These are phyloP conservation scores for Phytophthora pluvialis DNA, from an alignment of 352 stramenopile genomes.

Conservation along the genomic window DNA sequence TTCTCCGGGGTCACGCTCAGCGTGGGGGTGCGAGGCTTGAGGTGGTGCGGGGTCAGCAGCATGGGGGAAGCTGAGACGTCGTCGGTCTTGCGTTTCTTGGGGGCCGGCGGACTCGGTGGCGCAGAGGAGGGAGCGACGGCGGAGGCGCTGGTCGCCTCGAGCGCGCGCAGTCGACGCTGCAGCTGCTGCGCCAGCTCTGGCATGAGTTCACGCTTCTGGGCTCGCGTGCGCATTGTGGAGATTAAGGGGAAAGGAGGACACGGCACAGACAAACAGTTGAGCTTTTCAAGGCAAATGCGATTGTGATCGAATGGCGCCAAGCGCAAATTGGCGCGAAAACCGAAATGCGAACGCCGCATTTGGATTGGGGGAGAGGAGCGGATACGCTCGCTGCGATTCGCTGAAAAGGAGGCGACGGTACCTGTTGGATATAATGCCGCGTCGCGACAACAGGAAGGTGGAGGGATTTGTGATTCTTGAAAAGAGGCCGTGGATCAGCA, in stretches of 20 bases:
- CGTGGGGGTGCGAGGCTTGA: slow-evolving; percentile 12
- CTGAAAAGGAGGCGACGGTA: slow-evolving; percentile 7
- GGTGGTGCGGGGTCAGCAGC: slow-evolving; percentile 29
- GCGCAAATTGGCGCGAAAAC: slow-evolving; percentile 28
- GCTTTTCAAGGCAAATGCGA: slow-evolving; percentile 15
- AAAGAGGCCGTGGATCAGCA: too few relatives aligned
- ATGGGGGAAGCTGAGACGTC: slow-evolving; percentile 21
- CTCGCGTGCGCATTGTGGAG: slow-evolving; percentile 38
- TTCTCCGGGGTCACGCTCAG: slow-evolving; percentile 13
- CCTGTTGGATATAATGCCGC: too few relatives aligned
- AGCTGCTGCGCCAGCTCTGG: slow-evolving; percentile 24
- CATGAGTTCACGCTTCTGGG: slow-evolving; percentile 31
- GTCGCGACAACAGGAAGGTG: too few relatives aligned
- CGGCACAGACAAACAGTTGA: slow-evolving; percentile 4
- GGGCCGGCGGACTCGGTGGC: slow-evolving; percentile 15
- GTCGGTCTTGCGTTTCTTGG: slow-evolving; percentile 40
- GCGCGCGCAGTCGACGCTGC: slow-evolving; percentile 20
- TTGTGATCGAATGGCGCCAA: slow-evolving; percentile 39
- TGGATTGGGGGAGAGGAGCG: neutral
- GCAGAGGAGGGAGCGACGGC: neutral
- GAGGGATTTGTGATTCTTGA: too few relatives aligned
- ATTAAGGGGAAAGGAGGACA: neutral
- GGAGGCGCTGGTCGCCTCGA: slow-evolving; percentile 2
- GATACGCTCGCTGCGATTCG: slow-evolving; percentile 9
- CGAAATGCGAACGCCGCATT: slow-evolving; percentile 6